Conservation (phyloP, 768 basidiomycete genomes). For the Hygrophoropsis aurantiaca region DNA sequence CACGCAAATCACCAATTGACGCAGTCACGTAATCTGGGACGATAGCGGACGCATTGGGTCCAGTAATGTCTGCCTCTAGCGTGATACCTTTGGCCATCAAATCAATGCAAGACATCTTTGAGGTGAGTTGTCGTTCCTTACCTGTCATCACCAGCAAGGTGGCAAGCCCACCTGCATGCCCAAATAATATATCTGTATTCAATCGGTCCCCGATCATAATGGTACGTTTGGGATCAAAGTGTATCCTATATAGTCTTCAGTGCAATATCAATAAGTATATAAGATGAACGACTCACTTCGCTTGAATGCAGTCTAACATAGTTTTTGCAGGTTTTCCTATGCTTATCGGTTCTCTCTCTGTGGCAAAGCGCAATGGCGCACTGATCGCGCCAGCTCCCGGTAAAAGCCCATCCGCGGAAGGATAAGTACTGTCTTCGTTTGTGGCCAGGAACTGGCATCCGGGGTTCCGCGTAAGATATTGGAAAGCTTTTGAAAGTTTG, state of each 20-base stretch:
- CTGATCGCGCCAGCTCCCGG: slow-evolving; percentile 87
- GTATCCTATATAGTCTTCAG: slow-evolving; percentile 52
- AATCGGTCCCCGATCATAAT: slow-evolving; percentile 97
- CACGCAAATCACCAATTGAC: slow-evolving; percentile 79
- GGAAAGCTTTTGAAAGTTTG: slow-evolving; percentile 90
- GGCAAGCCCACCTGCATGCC: slow-evolving; percentile 78
- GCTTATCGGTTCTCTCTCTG: slow-evolving; percentile 67
- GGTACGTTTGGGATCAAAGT: slow-evolving; percentile 82
- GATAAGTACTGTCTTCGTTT: slow-evolving; percentile 92
- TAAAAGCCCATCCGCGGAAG: slow-evolving; percentile 65
- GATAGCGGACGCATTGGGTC: slow-evolving; percentile 65
- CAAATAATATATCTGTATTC: slow-evolving; percentile 95
- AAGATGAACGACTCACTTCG: slow-evolving; percentile 46
- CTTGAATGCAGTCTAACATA: slow-evolving; percentile 92
- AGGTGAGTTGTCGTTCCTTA: slow-evolving; percentile 26
- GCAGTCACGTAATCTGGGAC: slow-evolving; percentile 80
- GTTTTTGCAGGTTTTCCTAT: slow-evolving; percentile 90
- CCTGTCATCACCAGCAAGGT: slow-evolving; percentile 95
- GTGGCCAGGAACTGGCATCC: slow-evolving; percentile 86
- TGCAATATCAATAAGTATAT: not conserved
- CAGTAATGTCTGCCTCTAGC: slow-evolving; percentile 68
- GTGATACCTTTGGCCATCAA: slow-evolving; percentile 64
- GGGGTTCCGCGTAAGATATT: slow-evolving; percentile 80
- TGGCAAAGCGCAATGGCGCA: slow-evolving; percentile 75
- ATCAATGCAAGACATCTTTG: not conserved